These are phyloP conservation scores for Bombardia bombarda DNA, from an alignment of 495 filamentous ascomycete species.

Conservation along the genomic window DNA sequence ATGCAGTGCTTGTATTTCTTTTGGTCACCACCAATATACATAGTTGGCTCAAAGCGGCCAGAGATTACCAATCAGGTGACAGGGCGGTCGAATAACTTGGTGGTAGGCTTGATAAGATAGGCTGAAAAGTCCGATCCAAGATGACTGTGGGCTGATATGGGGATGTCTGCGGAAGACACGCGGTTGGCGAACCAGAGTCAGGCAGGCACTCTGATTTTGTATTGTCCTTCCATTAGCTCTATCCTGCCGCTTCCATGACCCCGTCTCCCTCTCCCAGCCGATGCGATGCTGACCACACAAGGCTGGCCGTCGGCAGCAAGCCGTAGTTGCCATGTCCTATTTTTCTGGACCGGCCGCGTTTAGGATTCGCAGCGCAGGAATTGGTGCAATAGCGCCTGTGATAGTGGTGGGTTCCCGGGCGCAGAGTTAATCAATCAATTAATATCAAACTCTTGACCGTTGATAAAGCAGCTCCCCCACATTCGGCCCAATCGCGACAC, in stretches of 20 bases:
- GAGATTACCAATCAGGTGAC: not conserved
- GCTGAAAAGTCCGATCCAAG: not conserved
- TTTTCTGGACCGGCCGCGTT: constrained; percentile 13
- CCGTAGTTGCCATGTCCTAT: constrained; percentile 16
- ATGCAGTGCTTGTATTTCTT: not conserved
- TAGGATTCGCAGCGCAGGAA: constrained; percentile 5
- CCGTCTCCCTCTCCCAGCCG: not conserved
- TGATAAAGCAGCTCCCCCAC: constrained; percentile 20
- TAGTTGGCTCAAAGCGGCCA: not conserved
- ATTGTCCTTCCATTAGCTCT: not conserved
- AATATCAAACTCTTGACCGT: constrained; percentile 19
- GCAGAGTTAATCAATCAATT: constrained; percentile 20
- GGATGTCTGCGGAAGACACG: not conserved
- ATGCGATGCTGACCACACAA: not conserved
- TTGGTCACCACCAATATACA: not conserved
- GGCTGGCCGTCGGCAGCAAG: not conserved
- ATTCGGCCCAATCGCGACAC: not conserved
- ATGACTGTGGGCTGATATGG: not conserved
- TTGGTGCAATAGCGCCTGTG: constrained; percentile 11
- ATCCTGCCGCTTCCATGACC: not conserved
- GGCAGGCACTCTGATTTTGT: not conserved
- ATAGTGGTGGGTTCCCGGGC: constrained; percentile 14
- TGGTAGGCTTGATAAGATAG: not conserved
- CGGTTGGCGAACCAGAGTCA: not conserved
- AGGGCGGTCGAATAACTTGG: no score